A percentile compares a stretch with the other conserved stretches of the same genome.
phyloP scores from a whole-genome alignment of 2,329 filamentous ascomycete species.

The Exserohilum turcica region DNA sequence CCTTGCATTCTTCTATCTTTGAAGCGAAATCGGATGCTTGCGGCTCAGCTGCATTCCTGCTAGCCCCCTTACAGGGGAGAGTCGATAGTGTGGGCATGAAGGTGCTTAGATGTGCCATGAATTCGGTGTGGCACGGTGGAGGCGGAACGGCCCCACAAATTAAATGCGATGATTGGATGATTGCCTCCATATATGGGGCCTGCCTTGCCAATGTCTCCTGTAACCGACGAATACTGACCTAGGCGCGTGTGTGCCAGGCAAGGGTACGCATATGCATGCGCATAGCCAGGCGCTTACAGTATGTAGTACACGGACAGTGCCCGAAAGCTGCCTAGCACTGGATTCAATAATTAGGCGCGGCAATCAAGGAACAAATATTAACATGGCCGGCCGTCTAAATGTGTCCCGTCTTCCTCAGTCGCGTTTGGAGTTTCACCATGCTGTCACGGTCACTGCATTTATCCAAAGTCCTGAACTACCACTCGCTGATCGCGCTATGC shows the following conservation, averaged over 20 bases:
- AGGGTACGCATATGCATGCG: slow-evolving; percentile 1
- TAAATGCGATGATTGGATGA: background rate
- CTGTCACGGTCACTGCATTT: background rate
- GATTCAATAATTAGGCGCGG: background rate
- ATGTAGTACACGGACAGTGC: background rate
- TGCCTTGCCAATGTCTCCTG: background rate
- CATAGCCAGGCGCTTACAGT: background rate
- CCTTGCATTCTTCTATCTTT: background rate
- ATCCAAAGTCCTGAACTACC: slow-evolving; percentile 5
- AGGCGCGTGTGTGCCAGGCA: background rate
- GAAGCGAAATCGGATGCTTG: background rate
- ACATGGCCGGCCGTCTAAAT: background rate
- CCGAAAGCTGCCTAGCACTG: background rate
- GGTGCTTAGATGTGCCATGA: background rate
- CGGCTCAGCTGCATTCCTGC: background rate
- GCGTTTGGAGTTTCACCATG: background rate
- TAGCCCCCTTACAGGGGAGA: background rate
- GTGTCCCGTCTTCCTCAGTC: background rate
- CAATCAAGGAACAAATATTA: background rate
- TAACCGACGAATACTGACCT: background rate
- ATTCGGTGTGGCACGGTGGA: background rate
- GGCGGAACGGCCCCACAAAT: background rate
- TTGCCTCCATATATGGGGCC: background rate
- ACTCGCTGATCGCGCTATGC: slow-evolving; percentile 2
- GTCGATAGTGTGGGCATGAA: background rate